Evolutionary conservation across 2,329 filamentous ascomycete species (phyloP).

Genomic region (Seiridium unicorne): DNA sequence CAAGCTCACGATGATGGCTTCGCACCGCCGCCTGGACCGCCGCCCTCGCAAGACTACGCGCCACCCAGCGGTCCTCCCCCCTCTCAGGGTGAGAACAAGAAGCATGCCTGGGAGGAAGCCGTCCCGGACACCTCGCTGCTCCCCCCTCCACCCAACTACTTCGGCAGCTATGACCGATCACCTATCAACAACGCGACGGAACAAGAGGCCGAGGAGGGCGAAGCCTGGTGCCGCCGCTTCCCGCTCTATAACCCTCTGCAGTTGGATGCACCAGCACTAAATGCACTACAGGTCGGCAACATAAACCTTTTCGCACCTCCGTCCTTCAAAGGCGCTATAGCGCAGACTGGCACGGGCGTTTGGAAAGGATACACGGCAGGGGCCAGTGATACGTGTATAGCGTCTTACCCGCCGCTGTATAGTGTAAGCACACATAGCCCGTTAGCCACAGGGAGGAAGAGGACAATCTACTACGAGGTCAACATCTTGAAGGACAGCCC

Average conservation of each 20-base stretch:
- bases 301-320: constrained; percentile 53
- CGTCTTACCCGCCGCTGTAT: constrained; percentile 70
- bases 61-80: constrained; percentile 37
- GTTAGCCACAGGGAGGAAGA: constrained; percentile 34
- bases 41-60: constrained; percentile 25
- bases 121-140: constrained; percentile 73
- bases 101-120: constrained; percentile 68
- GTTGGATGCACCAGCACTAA: constrained; percentile 43
- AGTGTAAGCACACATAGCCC: constrained; percentile 59
- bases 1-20: constrained; percentile 15
- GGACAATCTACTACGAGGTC: constrained; percentile 73
- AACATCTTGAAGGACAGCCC: constrained; percentile 46
- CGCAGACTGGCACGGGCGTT: constrained; percentile 43
- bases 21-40: constrained; percentile 32
- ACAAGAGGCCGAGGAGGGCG: constrained; percentile 61
- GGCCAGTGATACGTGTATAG: constrained; percentile 61
- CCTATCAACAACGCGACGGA: constrained; percentile 68
- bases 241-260: constrained; percentile 54
- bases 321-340: constrained; percentile 45
- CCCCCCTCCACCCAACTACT: constrained; percentile 69
- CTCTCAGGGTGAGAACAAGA: constrained; percentile 16
- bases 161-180: constrained; percentile 61
- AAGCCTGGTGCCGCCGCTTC: constrained; percentile 62
- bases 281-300: constrained; percentile 49
- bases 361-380: constrained; percentile 47